Base-by-base conservation (phyloP, 1,284 basidiomycete genomes). In the Phaffia rhodozyma region DNA sequence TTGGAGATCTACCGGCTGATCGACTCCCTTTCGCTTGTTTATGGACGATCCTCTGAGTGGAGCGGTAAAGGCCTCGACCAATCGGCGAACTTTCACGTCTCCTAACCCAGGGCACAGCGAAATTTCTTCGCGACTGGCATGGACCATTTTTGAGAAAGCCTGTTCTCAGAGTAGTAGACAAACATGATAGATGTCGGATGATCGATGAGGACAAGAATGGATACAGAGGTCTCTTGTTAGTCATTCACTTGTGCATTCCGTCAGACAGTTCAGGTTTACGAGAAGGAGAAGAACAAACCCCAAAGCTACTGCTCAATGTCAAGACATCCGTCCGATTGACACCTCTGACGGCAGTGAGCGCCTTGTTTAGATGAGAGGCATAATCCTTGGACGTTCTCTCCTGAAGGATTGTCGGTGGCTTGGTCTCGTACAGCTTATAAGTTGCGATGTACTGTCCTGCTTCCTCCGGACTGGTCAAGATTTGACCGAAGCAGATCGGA, bases 281-380 rank as follows among this genome's bases (percentile, higher is more conserved):
- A 55, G 56, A 13, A 1, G 13, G 34, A 54, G 16, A 55, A 13
- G 50, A 21, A 16, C 86, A 68, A 77, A 96, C 92, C 23, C 92
- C 92, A 71, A 94, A 87, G n/a, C 89, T 86, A 0, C 87, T 86
- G n/a, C 88, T 82, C 30, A 99, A 78, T 0, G 93, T 96, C 74
- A 92, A 85, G 0, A 94, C 91, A 71, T 99, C 96, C 0, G 94
- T 97, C 79, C 94, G 97, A 78, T 98, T 98, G 64, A 99, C 87
- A 69, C 90, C 92, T 71, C 84, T 86, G 68, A 97, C 88, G 68
- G 84, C 86, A 0, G 94, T 98, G 47, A 99, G 78, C 0, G 89
- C 83, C n/a, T 84, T 83, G 50, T 88, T 87, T 18, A 97, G 76
- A 70, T 91, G 82, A 5, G 89, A 84, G 66, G 82, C 76, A 72